Evolutionary conservation across 805 yeast genomes (phyloP).

Genomic region (Lipomyces oligophaga): DNA sequence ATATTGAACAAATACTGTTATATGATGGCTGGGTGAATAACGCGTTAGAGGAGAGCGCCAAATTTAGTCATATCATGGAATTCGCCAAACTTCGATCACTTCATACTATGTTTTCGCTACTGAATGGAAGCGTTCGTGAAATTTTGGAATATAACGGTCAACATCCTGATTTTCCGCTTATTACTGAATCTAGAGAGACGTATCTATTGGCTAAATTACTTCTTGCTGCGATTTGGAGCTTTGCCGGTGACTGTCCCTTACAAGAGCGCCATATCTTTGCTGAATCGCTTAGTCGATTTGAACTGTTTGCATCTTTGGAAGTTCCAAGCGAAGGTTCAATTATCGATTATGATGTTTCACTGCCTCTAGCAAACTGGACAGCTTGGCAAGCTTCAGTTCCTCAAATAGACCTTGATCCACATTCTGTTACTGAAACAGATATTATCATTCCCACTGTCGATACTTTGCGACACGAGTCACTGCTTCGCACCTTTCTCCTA

Average conservation of each 20-base stretch:
- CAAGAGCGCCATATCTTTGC: conserved; percentile 43
- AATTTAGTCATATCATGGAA: conserved; percentile 51
- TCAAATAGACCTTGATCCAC: conserved; percentile 49
- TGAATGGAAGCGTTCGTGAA: conserved; percentile 40
- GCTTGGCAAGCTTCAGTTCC: conserved; percentile 44
- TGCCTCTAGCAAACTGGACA: conserved; percentile 49
- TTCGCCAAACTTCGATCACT: conserved; percentile 41
- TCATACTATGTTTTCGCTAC: conserved; percentile 42
- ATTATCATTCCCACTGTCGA: conserved; percentile 75
- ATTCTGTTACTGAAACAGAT: conserved; percentile 57
- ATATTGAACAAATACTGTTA: neutral
- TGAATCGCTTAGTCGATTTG: conserved; percentile 30
- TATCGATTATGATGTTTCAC: conserved; percentile 45
- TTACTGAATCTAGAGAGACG: conserved; percentile 33
- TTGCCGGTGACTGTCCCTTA: conserved; percentile 53
- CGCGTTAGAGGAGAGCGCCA: conserved; percentile 34
- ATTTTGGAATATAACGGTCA: conserved; percentile 31
- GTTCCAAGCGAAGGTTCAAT: conserved; percentile 30
- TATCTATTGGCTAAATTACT: conserved; percentile 31
- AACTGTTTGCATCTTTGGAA: conserved; percentile 28
- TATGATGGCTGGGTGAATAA: conserved; percentile 26
- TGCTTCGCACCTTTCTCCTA: conserved; percentile 54
- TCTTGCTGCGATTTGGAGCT: conserved; percentile 55
- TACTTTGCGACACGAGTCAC: conserved; percentile 61
- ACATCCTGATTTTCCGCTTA: conserved; percentile 30